Evolutionary conservation across 2,329 filamentous ascomycete species (phyloP).

Genomic region (Penicillium corylophilum): DNA sequence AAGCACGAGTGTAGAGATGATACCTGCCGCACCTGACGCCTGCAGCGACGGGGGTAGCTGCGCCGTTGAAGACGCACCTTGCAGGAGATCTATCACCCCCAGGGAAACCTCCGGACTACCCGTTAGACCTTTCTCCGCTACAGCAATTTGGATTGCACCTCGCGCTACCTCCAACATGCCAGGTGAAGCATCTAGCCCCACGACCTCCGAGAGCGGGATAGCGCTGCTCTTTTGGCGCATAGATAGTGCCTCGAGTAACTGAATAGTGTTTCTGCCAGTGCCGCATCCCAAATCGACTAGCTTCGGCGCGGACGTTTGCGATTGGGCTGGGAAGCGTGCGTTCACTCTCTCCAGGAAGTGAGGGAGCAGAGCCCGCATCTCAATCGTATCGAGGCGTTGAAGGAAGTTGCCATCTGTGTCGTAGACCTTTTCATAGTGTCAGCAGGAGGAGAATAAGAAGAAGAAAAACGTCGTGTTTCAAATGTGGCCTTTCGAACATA

Average conservation of each 20-base stretch:
- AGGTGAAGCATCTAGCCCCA: constrained; percentile 57
- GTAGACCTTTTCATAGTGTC: constrained; percentile 48
- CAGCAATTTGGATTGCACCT: constrained; percentile 30
- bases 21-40: constrained; percentile 38
- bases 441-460: too few species aligned
- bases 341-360: constrained; percentile 42
- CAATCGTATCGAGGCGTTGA: constrained; percentile 60
- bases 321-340: constrained; percentile 7
- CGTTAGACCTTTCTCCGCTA: not conserved
- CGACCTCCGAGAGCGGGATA: constrained; percentile 32
- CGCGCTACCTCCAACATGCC: constrained; percentile 59
- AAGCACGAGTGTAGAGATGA: constrained; percentile 63
- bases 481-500: constrained; percentile 12
- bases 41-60: constrained; percentile 17
- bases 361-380: constrained; percentile 54
- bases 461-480: too few species aligned
- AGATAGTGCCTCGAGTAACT: constrained; percentile 38
- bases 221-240: not conserved
- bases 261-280: constrained; percentile 62
- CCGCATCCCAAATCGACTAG: constrained; percentile 66
- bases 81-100: constrained; percentile 43
- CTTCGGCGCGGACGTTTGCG: constrained; percentile 29
- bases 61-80: constrained; percentile 7
- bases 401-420: constrained; percentile 67
- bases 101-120: constrained; percentile 22